Evolutionary conservation across 495 filamentous ascomycete species (phyloP).

Genomic region (Penicillium lagena): DNA sequence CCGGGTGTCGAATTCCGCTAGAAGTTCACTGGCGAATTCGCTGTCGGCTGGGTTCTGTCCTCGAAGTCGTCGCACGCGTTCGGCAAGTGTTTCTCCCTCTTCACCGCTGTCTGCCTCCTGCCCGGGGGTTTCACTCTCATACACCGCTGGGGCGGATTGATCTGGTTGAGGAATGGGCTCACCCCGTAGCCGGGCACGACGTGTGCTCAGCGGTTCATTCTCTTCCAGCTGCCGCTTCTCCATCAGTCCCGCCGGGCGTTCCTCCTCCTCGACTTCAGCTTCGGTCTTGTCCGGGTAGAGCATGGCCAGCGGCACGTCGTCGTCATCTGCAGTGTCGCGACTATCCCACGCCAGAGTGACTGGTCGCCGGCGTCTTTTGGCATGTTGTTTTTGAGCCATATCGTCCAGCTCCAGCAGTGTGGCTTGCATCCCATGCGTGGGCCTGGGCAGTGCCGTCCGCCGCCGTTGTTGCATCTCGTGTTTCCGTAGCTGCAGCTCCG

Average conservation of each 20-base stretch:
- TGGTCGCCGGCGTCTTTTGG: slow-evolving; percentile 63
- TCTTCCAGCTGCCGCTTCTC: slow-evolving; percentile 82
- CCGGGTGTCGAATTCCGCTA: slow-evolving; percentile 61
- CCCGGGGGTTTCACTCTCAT: slow-evolving; percentile 17
- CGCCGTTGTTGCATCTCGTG: slow-evolving; percentile 71
- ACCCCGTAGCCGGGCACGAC: slow-evolving; percentile 72
- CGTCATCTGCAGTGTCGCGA: slow-evolving; percentile 51
- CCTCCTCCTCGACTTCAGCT: slow-evolving; percentile 43
- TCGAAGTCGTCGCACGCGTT: slow-evolving; percentile 65
- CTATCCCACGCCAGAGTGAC: slow-evolving; percentile 90
- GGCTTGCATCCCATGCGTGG: slow-evolving; percentile 70
- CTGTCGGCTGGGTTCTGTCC: slow-evolving; percentile 55
- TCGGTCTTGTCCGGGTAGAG: slow-evolving; percentile 60
- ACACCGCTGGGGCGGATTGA: slow-evolving; percentile 32
- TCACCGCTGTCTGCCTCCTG: slow-evolving; percentile 39
- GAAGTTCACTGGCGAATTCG: slow-evolving; percentile 72
- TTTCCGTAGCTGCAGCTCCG: slow-evolving; percentile 87
- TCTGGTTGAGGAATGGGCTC: slow-evolving; percentile 24
- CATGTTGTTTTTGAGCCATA: slow-evolving; percentile 79
- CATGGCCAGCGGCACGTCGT: slow-evolving; percentile 81
- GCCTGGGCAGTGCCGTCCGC: slow-evolving; percentile 56
- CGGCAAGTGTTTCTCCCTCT: slow-evolving; percentile 74
- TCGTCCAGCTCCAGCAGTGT: slow-evolving; percentile 88
- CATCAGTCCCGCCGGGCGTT: slow-evolving; percentile 77
- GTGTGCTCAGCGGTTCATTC: slow-evolving; percentile 76